Evolutionary conservation across 805 yeast species (phyloP), one percentile per base, ranked within the genome.

Genomic region (Candida maris): DNA sequence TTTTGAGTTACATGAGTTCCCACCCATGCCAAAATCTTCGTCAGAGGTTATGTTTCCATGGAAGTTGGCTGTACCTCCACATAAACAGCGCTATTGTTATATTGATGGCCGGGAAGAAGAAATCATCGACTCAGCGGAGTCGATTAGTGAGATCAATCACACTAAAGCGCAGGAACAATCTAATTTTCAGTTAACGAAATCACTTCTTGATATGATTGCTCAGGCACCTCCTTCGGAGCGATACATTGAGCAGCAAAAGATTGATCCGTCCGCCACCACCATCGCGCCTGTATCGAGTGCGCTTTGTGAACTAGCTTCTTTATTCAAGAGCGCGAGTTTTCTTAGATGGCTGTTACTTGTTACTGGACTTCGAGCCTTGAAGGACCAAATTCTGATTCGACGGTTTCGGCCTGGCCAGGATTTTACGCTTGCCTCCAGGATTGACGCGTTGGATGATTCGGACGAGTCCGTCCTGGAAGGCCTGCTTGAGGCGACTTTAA

Each of bases 321-420:
- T 89, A 41, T 65, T 87, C 48, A 71, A 73, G 48, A 75, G 86
- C 12, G 47, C 63, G 2, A 68, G 78, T 10, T 89, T 85, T 61
- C 71, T 72, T 31, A 79, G 81, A 56, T 89, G 93, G 82, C 56
- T 93, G 30, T 62, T 67, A 15, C 39, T 63, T 3, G 56, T 89
- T 3, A 83, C 96, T 0, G 73, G 78, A 12, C 53, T 87, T 37
- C 59, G 73, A 3, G 77, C 83, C 6, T 63, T 77, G 3, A 72
- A 80, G 32, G 85, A 83, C 45, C 85, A 82, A 47, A 64, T 84
- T 2, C 56, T 89, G 18, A 73, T 85, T 6, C 73, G 99, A 52
- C 70, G 97, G 45, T 93, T 93, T 65, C 76, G 98, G 51, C 98
- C 96, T 1, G 98, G 97, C 3, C 80, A 77, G 19, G 99, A 93